Evolutionary conservation across 164 flowering plant genomes (phyloP), one percentile per base, ranked within the genome.

Genomic region (Liquidambar formosana): DNA sequence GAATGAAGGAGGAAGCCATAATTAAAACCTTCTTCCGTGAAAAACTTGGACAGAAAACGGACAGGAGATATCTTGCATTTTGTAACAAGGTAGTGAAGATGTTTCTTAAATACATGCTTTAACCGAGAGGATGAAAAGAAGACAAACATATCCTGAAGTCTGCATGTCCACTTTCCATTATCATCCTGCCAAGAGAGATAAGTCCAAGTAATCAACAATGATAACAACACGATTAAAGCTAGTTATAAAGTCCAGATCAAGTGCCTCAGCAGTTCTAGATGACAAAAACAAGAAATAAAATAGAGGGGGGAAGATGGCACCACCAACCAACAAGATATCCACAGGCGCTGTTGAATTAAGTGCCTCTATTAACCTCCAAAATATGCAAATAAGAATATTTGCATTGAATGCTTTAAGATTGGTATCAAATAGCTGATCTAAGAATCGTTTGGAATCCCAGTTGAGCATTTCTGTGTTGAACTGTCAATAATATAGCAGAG

Each of bases 21-120:
- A 13, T 28, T 10, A 27, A 47, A 59, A 94, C 97, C 97, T 90
- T 86, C 91, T 63, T 82, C 85, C 18, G 91, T 81, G 56, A 84
- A 85, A 63, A 87, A 81, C 44, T 76, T 78, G 23, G 85, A 79
- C 44, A 89, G 73, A 47, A 87, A 80, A n/a, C 41, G 65, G 14
- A 72, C 76, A 51, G 88, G 77, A 74, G 86, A 77, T 1, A 76
- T 70, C 75, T 73, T 85, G 84, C 80, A 71, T 44, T 75, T 83
- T 61, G 64, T 60, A 65, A 84, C 80, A 75, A 94, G 80, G 61
- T 76, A 71, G 61, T 73, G 83, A 51, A 85, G 76, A 71, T 91
- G 93, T 26, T 85, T 84, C 78, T 71, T 77, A 58, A 88, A 88
- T 19, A 85, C 70, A 77, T 76, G 71, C 79, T 83, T 85, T 28